Evolutionary conservation across 768 basidiomycete species (phyloP).

Genomic region (Sistotremastrum niveocremeum): DNA sequence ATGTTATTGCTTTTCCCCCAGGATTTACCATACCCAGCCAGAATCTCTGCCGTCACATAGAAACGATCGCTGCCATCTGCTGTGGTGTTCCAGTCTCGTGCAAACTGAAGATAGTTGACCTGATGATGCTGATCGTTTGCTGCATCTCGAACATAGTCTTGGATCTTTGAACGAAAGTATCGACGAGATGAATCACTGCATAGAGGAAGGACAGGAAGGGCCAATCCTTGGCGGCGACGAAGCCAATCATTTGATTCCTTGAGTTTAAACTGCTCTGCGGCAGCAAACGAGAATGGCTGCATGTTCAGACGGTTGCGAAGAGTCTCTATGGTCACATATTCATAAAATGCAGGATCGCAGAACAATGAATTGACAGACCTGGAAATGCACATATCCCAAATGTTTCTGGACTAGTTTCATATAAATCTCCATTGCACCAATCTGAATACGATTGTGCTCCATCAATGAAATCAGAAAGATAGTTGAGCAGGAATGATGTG

Average conservation of each 20-base stretch:
- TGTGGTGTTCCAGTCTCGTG: slow-evolving; percentile 12
- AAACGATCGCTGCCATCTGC: slow-evolving; percentile 14
- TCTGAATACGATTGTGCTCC: slow-evolving; percentile 11
- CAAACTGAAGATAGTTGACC: slow-evolving; percentile 12
- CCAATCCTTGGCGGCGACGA: slow-evolving; percentile 11
- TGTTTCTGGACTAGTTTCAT: slow-evolving; percentile 9
- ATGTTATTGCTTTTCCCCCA: slow-evolving; percentile 15
- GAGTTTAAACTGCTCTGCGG: slow-evolving; percentile 1
- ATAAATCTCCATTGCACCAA: slow-evolving; percentile 16
- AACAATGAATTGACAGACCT: too few relatives aligned
- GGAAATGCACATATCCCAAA: slow-evolving; percentile 15
- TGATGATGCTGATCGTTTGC: slow-evolving; percentile 3
- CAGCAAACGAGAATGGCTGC: background rate
- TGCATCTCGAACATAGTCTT: background rate
- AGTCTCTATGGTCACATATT: background rate
- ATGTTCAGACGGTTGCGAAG: background rate
- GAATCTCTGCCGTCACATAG: slow-evolving; percentile 15
- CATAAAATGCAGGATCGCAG: too few relatives aligned
- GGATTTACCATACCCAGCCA: slow-evolving; percentile 12
- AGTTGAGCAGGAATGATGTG: slow-evolving; percentile 3
- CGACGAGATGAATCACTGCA: too few relatives aligned
- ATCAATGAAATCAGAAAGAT: background rate
- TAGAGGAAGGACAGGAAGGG: slow-evolving; percentile 12
- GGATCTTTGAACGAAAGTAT: slow-evolving; percentile 10
- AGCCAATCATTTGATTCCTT: slow-evolving; percentile 12